These are phyloP conservation scores for Candida sanyiensis DNA, from an alignment of 805 yeast genomes.

Conservation along the genomic window DNA sequence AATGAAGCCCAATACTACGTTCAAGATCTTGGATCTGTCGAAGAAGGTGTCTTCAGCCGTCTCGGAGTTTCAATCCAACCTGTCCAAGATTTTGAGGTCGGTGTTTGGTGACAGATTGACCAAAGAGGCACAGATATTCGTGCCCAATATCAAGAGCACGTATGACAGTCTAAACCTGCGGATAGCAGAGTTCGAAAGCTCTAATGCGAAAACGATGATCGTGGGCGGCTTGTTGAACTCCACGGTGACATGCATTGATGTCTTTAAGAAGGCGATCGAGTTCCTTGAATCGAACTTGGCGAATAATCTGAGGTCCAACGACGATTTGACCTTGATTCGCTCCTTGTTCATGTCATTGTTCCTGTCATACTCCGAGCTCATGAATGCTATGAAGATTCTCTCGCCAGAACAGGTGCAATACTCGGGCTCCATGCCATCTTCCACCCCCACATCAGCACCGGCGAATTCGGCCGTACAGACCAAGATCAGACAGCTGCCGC, in stretches of 20 bases:
- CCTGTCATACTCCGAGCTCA: conserved; percentile 61
- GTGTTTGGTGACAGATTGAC: conserved; percentile 51
- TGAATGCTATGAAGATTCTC: conserved; percentile 54
- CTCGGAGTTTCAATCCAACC: conserved; percentile 57
- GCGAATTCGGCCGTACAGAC: neutral
- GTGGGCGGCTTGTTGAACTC: conserved; percentile 33
- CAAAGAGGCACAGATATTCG: conserved; percentile 41
- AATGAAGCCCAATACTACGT: conserved; percentile 1
- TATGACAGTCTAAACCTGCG: conserved; percentile 53
- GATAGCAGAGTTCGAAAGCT: conserved; percentile 43
- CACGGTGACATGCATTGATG: conserved; percentile 33
- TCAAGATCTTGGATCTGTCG: conserved; percentile 39
- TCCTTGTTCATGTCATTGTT: conserved; percentile 54
- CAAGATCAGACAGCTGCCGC: conserved; percentile 20
- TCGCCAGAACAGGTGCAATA: conserved; percentile 13
- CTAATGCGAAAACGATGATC: conserved; percentile 14
- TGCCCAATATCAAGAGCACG: conserved; percentile 48
- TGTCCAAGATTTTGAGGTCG: conserved; percentile 51
- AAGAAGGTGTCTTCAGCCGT: conserved; percentile 57
- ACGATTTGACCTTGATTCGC: conserved; percentile 61
- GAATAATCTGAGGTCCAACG: conserved; percentile 41
- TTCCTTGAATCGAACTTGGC: conserved; percentile 43
- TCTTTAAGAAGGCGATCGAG: conserved; percentile 48
- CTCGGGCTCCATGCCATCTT: neutral
- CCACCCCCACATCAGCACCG: conserved; percentile 12